These are phyloP conservation scores for Naganishia vaughanmartiniae DNA, from an alignment of 768 basidiomycete genomes.

Conservation along the genomic window DNA sequence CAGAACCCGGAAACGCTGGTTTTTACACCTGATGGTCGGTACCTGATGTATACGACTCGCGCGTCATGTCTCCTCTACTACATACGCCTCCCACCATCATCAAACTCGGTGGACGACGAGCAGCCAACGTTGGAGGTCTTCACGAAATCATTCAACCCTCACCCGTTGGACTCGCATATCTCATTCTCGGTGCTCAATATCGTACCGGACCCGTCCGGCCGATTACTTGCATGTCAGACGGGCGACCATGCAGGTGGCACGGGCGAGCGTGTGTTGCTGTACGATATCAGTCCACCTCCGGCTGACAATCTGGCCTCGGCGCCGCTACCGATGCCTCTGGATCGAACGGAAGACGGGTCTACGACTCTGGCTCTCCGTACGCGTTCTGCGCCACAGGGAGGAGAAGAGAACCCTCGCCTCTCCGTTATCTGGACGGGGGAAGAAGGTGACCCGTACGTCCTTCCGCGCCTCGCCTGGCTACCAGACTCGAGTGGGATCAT, in stretches of 20 bases:
- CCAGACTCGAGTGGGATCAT: conserved; percentile 48
- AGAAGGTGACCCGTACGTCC: conserved; percentile 46
- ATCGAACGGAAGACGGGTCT: neutral
- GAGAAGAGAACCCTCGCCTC: conserved; percentile 34
- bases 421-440: conserved; percentile 45
- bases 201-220: conserved; percentile 44
- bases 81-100: conserved; percentile 28
- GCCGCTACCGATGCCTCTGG: neutral
- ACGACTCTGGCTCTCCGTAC: neutral
- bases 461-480: conserved; percentile 50
- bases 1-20: conserved; percentile 48
- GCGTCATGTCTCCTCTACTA: conserved; percentile 40
- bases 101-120: neutral
- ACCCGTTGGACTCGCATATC: conserved; percentile 48
- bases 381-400: neutral
- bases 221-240: conserved; percentile 48
- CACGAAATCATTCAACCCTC: conserved; percentile 49
- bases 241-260: conserved; percentile 48
- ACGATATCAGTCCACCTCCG: conserved; percentile 42
- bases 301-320: neutral
- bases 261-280: conserved; percentile 48
- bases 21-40: conserved; percentile 39
- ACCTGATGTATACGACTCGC: conserved; percentile 44
- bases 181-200: conserved; percentile 49
- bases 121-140: conserved; percentile 26